Base-by-base conservation (phyloP, 352 stramenopile genomes). In the Pythium apleroticum region DNA sequence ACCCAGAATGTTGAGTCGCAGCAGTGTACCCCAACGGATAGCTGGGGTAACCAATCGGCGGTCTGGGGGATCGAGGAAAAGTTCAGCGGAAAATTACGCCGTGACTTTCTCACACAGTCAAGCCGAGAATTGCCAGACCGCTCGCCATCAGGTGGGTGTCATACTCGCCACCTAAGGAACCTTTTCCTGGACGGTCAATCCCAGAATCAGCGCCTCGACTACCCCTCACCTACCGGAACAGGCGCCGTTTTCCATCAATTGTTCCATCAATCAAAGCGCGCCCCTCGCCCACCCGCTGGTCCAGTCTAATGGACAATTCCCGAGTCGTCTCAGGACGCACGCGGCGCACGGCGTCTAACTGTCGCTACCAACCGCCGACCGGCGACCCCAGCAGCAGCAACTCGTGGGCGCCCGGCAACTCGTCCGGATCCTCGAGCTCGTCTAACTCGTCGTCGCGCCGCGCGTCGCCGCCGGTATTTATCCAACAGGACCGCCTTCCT, bases 401-500 rank as follows among this genome's bases (percentile, higher is more conserved):
- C 41, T 48, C 60, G 27, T 41, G 15, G 12, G 46, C 31, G 17
- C 49, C 45, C 17, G 12, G n/a, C n/a, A 49, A 57, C 53, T 65
- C 39, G 46, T 46, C 43, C 7, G 31, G 27, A 10, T 43, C 52
- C 43, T 52, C 53, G 24, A 30, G 30, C 17, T 57, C 46, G 17
- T 37, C 53, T 37, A 39, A 17, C 53, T 64, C 52, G 31, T 60
- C 52, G n/a, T 52, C 39, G n/a, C 60, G 60, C 41, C 54, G 57
- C 54, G 48, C 53, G 11, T 56, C 65, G n/a, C 65, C 65, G 25
- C 59, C 65, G 0, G 53, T 72, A 1, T 64, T 72, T 50, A 30
- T 66, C 58, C 59, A 48, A 49, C 65, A 64, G 25, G 58, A 72
- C 57, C 59, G 65, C 53, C 28, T 60, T 24, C 48, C 57, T 22